Conservation (phyloP, 2,329 filamentous ascomycete species). For the Nemania sp. region DNA sequence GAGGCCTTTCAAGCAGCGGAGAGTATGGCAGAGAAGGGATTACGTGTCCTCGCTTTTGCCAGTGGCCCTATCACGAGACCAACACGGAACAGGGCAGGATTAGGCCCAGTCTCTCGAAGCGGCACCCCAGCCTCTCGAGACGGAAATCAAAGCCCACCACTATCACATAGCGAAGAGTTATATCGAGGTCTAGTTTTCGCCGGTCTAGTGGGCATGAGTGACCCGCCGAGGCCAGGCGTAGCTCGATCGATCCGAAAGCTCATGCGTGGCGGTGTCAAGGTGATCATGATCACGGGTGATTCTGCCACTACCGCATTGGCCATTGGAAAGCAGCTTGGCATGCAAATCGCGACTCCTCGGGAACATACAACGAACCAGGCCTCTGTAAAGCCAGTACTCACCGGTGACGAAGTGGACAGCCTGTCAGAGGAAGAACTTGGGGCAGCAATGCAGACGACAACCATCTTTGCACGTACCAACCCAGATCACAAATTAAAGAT, state of each 20-base stretch:
- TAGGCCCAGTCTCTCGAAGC: slow-evolving; percentile 59
- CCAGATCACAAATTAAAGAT: slow-evolving; percentile 99
- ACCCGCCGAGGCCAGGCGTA: slow-evolving; percentile 91
- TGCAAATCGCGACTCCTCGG: slow-evolving; percentile 75
- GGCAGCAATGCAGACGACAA: slow-evolving; percentile 86
- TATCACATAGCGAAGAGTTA: slow-evolving; percentile 71
- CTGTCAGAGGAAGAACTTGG: slow-evolving; percentile 90
- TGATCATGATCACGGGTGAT: slow-evolving; percentile 99
- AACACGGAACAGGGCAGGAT: slow-evolving; percentile 56
- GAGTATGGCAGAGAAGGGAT: slow-evolving; percentile 86
- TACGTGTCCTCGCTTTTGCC: slow-evolving; percentile 92
- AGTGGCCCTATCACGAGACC: slow-evolving; percentile 76
- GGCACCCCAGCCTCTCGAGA: slow-evolving; percentile 62
- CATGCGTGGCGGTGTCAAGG: slow-evolving; percentile 93
- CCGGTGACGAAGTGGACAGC: slow-evolving; percentile 90
- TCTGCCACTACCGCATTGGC: slow-evolving; percentile 94
- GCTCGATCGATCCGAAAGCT: slow-evolving; percentile 88
- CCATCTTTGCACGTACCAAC: slow-evolving; percentile 95
- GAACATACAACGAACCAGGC: slow-evolving; percentile 66
- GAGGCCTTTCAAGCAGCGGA: slow-evolving; percentile 85
- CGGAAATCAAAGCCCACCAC: slow-evolving; percentile 54
- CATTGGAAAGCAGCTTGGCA: slow-evolving; percentile 94
- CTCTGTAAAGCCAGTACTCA: slow-evolving; percentile 77
- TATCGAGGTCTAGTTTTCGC: slow-evolving; percentile 90
- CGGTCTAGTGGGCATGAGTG: slow-evolving; percentile 95